These are phyloP conservation scores for Ascosphaera aggregata DNA, from an alignment of 2,329 filamentous ascomycete genomes.

Conservation along the genomic window DNA sequence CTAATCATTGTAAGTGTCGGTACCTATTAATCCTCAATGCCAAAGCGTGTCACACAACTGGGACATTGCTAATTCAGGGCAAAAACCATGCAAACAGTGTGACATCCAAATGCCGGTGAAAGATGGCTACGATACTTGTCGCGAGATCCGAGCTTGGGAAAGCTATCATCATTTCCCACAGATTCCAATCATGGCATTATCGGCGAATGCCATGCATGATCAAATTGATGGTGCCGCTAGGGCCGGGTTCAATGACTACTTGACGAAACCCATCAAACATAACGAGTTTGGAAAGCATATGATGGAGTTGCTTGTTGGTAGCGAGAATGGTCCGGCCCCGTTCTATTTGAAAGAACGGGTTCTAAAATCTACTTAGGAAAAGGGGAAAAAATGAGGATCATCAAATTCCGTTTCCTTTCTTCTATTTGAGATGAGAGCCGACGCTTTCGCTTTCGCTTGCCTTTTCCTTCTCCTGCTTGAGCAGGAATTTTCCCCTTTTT, in stretches of 20 bases:
- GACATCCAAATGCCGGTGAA: slow-evolving; percentile 28
- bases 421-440: too few relatives aligned
- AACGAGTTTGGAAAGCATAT: slow-evolving; percentile 26
- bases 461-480: slow-evolving; percentile 2
- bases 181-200: slow-evolving; percentile 26
- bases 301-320: slow-evolving; percentile 23
- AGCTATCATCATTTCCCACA: slow-evolving; percentile 21
- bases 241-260: slow-evolving; percentile 26
- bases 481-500: too few relatives aligned
- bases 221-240: slow-evolving; percentile 23
- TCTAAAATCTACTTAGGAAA: background rate
- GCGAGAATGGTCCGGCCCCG: slow-evolving; percentile 2
- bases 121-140: slow-evolving; percentile 25
- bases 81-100: slow-evolving; percentile 12
- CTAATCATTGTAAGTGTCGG: slow-evolving; percentile 21
- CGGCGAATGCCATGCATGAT: slow-evolving; percentile 26
- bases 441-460: slow-evolving; percentile 1
- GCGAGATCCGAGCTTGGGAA: slow-evolving; percentile 24
- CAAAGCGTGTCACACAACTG: too few relatives aligned
- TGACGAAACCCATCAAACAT: slow-evolving; percentile 27
- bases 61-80: too few relatives aligned
- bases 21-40: too few relatives aligned
- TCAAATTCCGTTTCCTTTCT: background rate
- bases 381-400: slow-evolving; percentile 1
- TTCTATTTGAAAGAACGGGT: background rate